Base-by-base conservation (phyloP, 139 green algal genomes). In the Pleodorina starrii region DNA sequence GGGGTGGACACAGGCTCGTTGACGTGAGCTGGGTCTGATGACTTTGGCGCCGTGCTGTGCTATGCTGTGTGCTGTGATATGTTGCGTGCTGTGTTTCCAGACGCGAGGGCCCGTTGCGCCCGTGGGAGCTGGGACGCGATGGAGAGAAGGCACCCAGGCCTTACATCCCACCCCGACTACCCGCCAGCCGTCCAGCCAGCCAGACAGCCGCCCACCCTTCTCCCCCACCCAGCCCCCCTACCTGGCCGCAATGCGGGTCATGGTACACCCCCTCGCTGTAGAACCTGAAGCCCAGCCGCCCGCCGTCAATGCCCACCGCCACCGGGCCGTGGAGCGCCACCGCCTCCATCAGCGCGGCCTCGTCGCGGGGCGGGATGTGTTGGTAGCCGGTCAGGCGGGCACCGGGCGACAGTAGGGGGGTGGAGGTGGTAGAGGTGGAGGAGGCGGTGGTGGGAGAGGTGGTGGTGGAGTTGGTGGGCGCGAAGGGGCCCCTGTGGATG, bases 291-390 rank as follows among this genome's bases (percentile, higher is more conserved):
- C 66, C 87, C 27, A 74, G 63, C 77, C 90, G 86, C 9, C n/a
- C 81, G 2, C 91, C 93, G 76, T 92, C 59, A 1, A 90, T 73
- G 43, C 35, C 38, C 38, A 95, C 84, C 43, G 89, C 90, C 44
- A 95, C 29, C 0, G 93, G 93, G 21, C 93, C 93, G 14, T 93
- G 90, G 44, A 75, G 85, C 32, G 63, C 63, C 32, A 95, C 38
- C 3, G 91, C 93, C 84, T 92, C 91, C 93, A 95, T 95, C 43
- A 95, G 80, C 29, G 87, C 69, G 21, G 35, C 36, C 87, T 93
- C 87, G 83, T 90, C 46, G 32, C 78, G 78, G 11, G 78, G 3
- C 11, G 54, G 78, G 36, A 86, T 36, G 54, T 73, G 68, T 25
- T 72, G 29, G 38, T 38, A 86, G 40, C 57, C 78, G 23, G 36